phyloP scores from a whole-genome alignment of 2,329 filamentous ascomycete species.

The Orbilia javanica region DNA sequence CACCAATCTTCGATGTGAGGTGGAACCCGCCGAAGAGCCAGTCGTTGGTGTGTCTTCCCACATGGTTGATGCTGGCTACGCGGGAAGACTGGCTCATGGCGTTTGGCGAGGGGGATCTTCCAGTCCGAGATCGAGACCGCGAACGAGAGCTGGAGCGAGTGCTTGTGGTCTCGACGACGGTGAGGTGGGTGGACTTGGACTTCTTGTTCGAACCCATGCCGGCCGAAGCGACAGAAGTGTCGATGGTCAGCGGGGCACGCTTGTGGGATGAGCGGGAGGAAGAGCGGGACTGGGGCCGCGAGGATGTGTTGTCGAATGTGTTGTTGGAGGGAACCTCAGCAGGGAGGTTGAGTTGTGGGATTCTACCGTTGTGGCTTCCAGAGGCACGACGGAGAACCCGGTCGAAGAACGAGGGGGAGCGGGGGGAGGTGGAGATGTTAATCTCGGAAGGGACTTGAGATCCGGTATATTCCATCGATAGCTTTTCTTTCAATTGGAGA shows the following conservation, averaged over 20 bases:
- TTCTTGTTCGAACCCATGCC: constrained; percentile 38
- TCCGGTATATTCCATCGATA: constrained; percentile 48
- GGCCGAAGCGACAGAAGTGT: constrained; percentile 38
- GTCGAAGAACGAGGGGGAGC: constrained; percentile 52
- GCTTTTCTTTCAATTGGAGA: constrained; percentile 14
- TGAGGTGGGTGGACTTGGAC: constrained; percentile 42
- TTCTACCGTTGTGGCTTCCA: constrained; percentile 13
- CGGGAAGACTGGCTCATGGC: constrained; percentile 36
- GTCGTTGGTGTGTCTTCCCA: constrained; percentile 55
- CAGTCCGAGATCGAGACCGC: constrained; percentile 9
- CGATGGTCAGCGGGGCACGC: constrained; percentile 41
- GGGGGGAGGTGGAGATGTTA: constrained; percentile 50
- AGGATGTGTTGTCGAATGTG: constrained; percentile 48
- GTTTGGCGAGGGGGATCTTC: constrained; percentile 30
- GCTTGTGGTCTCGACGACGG: constrained; percentile 22
- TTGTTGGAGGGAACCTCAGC: constrained; percentile 24
- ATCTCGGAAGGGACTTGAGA: constrained; percentile 51
- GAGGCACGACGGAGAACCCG: constrained; percentile 46
- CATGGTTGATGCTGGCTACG: constrained; percentile 56
- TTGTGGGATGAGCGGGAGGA: constrained; percentile 54
- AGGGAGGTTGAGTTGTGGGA: constrained; percentile 47
- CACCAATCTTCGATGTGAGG: constrained; percentile 52
- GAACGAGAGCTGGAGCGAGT: constrained; percentile 38
- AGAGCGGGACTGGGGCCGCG: constrained; percentile 36
- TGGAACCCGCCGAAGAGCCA: constrained; percentile 59